Base-by-base conservation (phyloP, 139 green algal species). In the Chlorella sp. region DNA sequence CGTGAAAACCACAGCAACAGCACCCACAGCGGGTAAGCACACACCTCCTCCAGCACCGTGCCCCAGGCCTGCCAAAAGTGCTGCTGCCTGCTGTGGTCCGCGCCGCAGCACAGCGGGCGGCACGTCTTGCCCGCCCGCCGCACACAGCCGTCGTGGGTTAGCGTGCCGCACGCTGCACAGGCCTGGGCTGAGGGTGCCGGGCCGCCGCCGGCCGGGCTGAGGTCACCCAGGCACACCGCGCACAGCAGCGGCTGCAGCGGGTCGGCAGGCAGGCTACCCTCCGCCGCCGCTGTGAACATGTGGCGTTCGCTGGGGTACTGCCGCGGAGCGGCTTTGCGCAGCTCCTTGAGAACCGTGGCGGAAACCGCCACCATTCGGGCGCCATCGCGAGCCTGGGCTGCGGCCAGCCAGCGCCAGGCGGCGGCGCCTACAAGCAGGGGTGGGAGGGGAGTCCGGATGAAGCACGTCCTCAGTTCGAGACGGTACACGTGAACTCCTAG, bases 91-190 rank as follows among this genome's bases (percentile, higher is more conserved):
- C 51, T 24, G 51, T 60, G 51, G 51, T 40, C 85, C 70, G 81
- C 86, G 84, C 60, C 87, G 82, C 73, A 94, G 84, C 43, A 87
- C 64, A 70, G 48, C 70, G 67, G 73, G 36, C 80, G 79, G 58
- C 69, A 81, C 7, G 38, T 80, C 41, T 84, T 76, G 48, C 56
- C 51, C 32, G 91, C 88, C 20, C 85, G 68, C 16, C 87, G 84
- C 1, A 65, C 62, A 68, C 94, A 96, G 38, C 83, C 40, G 48
- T 90, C 85, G 79, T 96, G 94, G n/a, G 80, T 89, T 48, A 92
- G 87, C 7, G 91, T 60, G 6, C 92, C 91, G 81, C 94, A 96
- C 9, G 91, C 81, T 56, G 89, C 83, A 67, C 93, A 96, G 82
- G 81, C 87, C 67, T 91, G 70, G 28, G 87, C 5, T 14, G 40